These are phyloP conservation scores for Fusarium mexicanum DNA, from an alignment of 2,329 filamentous ascomycete species.

Conservation along the genomic window DNA sequence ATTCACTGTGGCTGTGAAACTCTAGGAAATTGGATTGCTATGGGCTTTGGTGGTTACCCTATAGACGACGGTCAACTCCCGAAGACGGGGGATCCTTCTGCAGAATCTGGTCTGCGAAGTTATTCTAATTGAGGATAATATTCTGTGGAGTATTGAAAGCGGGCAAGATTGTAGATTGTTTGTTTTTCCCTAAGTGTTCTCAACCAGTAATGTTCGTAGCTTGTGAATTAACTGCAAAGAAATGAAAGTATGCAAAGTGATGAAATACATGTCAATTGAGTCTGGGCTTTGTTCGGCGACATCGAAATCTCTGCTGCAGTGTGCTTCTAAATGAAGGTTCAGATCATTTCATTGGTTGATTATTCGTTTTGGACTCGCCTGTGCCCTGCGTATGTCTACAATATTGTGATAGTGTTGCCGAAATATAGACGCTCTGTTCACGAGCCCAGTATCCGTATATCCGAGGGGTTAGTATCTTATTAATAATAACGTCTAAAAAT, in stretches of 20 bases:
- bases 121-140: rapidly evolving
- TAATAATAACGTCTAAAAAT: neutral
- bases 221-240: neutral
- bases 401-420: rapidly evolving
- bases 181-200: rapidly evolving
- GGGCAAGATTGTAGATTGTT: rapidly evolving
- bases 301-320: rapidly evolving
- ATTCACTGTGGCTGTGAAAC: neutral
- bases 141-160: rapidly evolving
- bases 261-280: rapidly evolving
- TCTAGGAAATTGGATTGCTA: neutral
- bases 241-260: rapidly evolving
- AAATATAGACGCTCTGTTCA: neutral
- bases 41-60: neutral
- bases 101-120: rapidly evolving
- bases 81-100: rapidly evolving
- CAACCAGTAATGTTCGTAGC: neutral
- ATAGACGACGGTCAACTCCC: rapidly evolving
- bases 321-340: rapidly evolving
- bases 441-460: neutral
- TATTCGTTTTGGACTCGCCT: rapidly evolving
- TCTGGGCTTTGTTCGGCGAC: rapidly evolving
- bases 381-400: rapidly evolving
- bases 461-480: neutral
- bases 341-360: rapidly evolving